phyloP scores from a whole-genome alignment of 1,139 yeast genomes.

The Candida sp. region DNA sequence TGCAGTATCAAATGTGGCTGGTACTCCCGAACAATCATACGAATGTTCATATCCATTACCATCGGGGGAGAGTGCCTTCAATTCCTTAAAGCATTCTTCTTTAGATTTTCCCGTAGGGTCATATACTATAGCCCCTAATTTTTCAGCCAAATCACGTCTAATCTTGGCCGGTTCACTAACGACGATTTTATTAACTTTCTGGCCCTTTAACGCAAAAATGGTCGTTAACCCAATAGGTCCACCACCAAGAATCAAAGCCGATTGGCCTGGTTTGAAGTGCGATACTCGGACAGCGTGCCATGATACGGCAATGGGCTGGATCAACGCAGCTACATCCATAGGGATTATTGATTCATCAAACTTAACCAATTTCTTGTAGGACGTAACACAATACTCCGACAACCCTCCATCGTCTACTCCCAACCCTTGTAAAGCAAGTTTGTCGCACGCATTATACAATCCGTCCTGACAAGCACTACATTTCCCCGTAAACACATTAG shows the following conservation, averaged over 20 bases:
- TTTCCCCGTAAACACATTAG: constrained; percentile 16
- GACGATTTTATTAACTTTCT: constrained; percentile 49
- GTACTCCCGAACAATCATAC: constrained; percentile 63
- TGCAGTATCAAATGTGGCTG: constrained; percentile 50
- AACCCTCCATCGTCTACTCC: constrained; percentile 46
- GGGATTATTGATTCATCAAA: constrained; percentile 31
- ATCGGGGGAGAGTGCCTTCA: constrained; percentile 37
- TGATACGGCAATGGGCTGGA: constrained; percentile 44
- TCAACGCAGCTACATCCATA: constrained; percentile 43
- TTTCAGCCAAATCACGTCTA: constrained; percentile 52
- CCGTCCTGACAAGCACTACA: constrained; percentile 46
- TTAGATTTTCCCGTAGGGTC: constrained; percentile 40
- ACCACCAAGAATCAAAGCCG: constrained; percentile 55
- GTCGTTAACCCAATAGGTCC: constrained; percentile 65
- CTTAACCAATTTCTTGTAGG: constrained; percentile 30
- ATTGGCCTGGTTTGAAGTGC: constrained; percentile 36
- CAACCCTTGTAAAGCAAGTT: constrained; percentile 40
- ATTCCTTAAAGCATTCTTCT: constrained; percentile 24
- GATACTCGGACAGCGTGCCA: constrained; percentile 47
- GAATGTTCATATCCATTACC: constrained; percentile 55
- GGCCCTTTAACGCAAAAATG: constrained; percentile 53
- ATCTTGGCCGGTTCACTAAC: constrained; percentile 64
- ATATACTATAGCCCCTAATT: constrained; percentile 46
- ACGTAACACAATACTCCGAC: constrained; percentile 39
- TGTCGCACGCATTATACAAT: constrained; percentile 43